Percentiles rank a stretch among this genome's conserved stretches.
phyloP scores from a whole-genome alignment of 108 stramenopile genomes.

The Nitzschia putrida region DNA sequence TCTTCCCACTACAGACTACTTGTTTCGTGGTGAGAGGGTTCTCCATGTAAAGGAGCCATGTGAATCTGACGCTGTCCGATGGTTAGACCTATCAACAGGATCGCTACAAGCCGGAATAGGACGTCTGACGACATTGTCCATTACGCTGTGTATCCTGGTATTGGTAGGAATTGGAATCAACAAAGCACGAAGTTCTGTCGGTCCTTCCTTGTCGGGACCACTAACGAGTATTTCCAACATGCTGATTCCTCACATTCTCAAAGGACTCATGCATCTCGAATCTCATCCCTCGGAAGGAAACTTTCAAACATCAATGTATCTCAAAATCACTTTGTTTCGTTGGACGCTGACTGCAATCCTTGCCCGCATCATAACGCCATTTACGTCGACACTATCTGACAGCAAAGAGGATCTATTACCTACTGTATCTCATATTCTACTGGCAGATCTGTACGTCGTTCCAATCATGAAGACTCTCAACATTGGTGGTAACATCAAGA shows the following conservation, averaged over 20 bases:
- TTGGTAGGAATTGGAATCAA: slow-evolving; percentile 36
- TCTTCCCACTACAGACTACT: slow-evolving; percentile 20
- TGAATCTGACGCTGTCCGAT: slow-evolving; percentile 77
- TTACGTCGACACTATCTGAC: slow-evolving; percentile 4
- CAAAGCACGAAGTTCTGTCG: slow-evolving; percentile 28
- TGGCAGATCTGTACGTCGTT: not conserved
- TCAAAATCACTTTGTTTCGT: not conserved
- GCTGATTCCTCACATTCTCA: slow-evolving; percentile 73
- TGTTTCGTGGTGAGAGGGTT: slow-evolving; percentile 54
- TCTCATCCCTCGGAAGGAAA: not conserved
- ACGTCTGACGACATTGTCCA: slow-evolving; percentile 50
- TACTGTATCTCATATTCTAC: not conserved
- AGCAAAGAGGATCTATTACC: not conserved
- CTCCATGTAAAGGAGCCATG: slow-evolving; percentile 71
- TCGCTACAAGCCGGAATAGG: slow-evolving; percentile 53
- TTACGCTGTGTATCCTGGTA: slow-evolving; percentile 55
- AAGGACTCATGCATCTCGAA: not conserved
- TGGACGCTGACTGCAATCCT: not conserved
- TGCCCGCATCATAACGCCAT: not conserved
- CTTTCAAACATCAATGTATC: not conserved
- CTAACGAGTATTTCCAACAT: slow-evolving; percentile 69
- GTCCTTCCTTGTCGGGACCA: slow-evolving; percentile 32
- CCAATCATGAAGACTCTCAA: slow-evolving; percentile 1
- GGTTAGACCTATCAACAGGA: slow-evolving; percentile 52
- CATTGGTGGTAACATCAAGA: slow-evolving; percentile 17